Evolutionary conservation across 805 yeast species (phyloP), one percentile per base, ranked within the genome.

Genomic region (Kockiozyma suomiensis): DNA sequence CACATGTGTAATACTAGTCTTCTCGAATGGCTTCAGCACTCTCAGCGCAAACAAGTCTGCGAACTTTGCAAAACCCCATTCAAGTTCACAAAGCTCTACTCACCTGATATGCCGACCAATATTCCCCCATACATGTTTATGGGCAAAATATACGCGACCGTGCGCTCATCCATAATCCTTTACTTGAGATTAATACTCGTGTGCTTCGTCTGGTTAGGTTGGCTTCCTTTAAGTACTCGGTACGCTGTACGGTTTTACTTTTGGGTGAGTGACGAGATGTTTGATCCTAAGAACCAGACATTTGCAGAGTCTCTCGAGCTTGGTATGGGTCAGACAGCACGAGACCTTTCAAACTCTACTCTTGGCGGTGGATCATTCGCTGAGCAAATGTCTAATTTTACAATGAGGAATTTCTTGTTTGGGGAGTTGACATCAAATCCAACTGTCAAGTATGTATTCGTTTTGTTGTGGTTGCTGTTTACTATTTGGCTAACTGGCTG

Each of bases 61-160:
- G 98, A 93, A 72, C 88, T 94, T 42, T 94, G 98, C 73, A 87
- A 90, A 68, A 78, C 87, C 37, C 82, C 84, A 30, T 91, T 87
- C 73, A 79, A 78, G 57, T 88, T 88, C 72, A 79, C 80, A 32
- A 87, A 90, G 42, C 26, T 84, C 1, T 88, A 86, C 71, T 81
- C 81, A 51, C 83, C 81, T 1, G 73, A 82, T 49, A 86, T 87
- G 84, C 94, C 96, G 1, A 74, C 72, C 7, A 71, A 74, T 26
- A 81, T 88, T 25, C 96, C 97, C 0, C 10, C 82, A 1, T 59
- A 67, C 0, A 72, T 85, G 43, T 72, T 88, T 15, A 45, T 82
- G 59, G 68, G 67, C 43, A 82, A 80, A 48, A 66, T 81, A 6
- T 47, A 72, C 7, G 53, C 66, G 2, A 69, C 62, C 41, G 21